Evolutionary conservation across 495 filamentous ascomycete species (phyloP).

Genomic region (Aspergillus conjunctus): DNA sequence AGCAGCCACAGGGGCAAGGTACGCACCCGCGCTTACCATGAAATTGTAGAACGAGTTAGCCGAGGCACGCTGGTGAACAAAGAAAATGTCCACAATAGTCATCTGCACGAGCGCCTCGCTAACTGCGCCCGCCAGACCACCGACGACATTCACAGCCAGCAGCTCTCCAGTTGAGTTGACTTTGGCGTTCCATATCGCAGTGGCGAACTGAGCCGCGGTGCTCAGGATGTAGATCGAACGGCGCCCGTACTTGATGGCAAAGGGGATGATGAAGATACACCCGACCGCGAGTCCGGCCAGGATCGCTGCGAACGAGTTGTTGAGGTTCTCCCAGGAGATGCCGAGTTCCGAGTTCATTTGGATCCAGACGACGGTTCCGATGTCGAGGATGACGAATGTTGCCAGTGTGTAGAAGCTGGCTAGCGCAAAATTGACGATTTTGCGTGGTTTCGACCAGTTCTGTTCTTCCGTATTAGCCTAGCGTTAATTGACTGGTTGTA

Average conservation of each 20-base stretch:
- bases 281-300: conserved; percentile 44
- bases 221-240: conserved; percentile 49
- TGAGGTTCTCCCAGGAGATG: conserved; percentile 39
- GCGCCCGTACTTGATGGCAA: conserved; percentile 49
- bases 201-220: conserved; percentile 34
- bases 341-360: conserved; percentile 41
- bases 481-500: neutral
- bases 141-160: conserved; percentile 36
- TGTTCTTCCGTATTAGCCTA: neutral
- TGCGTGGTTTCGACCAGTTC: conserved; percentile 7
- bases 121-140: conserved; percentile 41
- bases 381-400: conserved; percentile 28
- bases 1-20: conserved; percentile 45
- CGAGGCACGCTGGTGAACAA: conserved; percentile 48
- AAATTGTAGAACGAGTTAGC: conserved; percentile 47
- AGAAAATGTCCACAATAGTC: conserved; percentile 51
- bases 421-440: conserved; percentile 7
- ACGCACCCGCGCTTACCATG: conserved; percentile 33
- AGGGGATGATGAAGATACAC: conserved; percentile 46
- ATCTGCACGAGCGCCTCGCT: conserved; percentile 50
- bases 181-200: conserved; percentile 42
- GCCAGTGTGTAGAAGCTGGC: conserved; percentile 12
- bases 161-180: conserved; percentile 35
- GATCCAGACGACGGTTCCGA: conserved; percentile 45
- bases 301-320: conserved; percentile 38